Percentiles rank a stretch among this genome's conserved stretches.
Conservation (phyloP, 768 basidiomycete genomes). For the Boletellus emodensis region DNA sequence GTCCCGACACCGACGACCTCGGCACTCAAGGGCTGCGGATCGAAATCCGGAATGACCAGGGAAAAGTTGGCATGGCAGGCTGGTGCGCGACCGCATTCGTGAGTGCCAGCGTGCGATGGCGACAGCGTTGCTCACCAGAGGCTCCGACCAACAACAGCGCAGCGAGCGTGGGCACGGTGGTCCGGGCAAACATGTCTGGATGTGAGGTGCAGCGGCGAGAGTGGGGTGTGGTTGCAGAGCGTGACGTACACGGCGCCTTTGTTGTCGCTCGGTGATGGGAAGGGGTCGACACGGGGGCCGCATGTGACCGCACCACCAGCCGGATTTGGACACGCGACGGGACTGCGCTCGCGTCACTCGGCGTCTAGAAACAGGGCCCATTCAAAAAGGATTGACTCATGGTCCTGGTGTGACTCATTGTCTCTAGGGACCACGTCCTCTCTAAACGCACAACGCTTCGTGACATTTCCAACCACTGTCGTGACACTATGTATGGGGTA, state of each 20-base stretch:
- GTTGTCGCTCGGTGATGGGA: no score
- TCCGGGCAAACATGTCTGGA: background rate
- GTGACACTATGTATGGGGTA: conserved; percentile 22
- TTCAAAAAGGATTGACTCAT: no score
- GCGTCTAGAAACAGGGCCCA: no score
- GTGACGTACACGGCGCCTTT: no score
- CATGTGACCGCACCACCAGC: no score
- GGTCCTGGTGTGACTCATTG: no score
- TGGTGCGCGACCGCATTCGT: background rate
- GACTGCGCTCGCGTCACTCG: no score
- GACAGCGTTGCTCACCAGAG: background rate
- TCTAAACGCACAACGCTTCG: background rate
- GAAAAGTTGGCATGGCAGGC: conserved; percentile 23
- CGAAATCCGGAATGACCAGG: conserved; percentile 44
- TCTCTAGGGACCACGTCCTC: no score
- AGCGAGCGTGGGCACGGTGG: background rate
- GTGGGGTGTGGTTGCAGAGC: no score
- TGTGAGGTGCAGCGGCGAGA: no score
- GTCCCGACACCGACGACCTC: conserved; percentile 39
- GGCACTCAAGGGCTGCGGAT: conserved; percentile 42
- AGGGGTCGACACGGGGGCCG: no score
- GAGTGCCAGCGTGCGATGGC: background rate
- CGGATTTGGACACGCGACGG: no score
- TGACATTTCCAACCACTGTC: conserved; percentile 14
- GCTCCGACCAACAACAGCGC: conserved; percentile 5